Percentiles rank a stretch among this genome's conserved stretches.
These are phyloP conservation scores for Chaetomiaceae sp. DNA, from an alignment of 2,329 filamentous ascomycete genomes.

Conservation along the genomic window DNA sequence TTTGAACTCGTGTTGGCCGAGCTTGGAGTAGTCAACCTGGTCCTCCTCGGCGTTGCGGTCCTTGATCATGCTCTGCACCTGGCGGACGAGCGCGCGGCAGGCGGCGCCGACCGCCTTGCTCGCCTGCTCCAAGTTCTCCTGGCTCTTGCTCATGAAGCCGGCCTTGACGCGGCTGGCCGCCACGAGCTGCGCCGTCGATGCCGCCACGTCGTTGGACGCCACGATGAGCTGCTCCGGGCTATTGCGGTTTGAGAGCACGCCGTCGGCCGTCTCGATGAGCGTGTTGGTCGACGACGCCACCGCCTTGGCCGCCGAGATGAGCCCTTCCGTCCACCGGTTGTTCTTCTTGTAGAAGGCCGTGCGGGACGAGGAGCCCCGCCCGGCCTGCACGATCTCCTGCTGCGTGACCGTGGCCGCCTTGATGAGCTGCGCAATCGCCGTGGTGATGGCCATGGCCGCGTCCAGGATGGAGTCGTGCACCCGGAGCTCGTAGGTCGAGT, in stretches of 20 bases:
- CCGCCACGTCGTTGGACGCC: slow-evolving; percentile 92
- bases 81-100: slow-evolving; percentile 79
- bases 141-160: slow-evolving; percentile 94
- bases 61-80: slow-evolving; percentile 91
- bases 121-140: slow-evolving; percentile 83
- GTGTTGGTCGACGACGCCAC: slow-evolving; percentile 91
- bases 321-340: slow-evolving; percentile 96
- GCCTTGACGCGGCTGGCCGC: slow-evolving; percentile 95
- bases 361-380: slow-evolving; percentile 76
- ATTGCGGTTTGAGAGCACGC: slow-evolving; percentile 85
- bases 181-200: slow-evolving; percentile 92
- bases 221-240: slow-evolving; percentile 96
- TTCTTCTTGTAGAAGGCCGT: slow-evolving; percentile 99
- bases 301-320: slow-evolving; percentile 95
- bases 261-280: slow-evolving; percentile 95
- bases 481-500: slow-evolving; percentile 91
- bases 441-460: slow-evolving; percentile 87
- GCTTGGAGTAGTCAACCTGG: slow-evolving; percentile 75
- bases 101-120: slow-evolving; percentile 89
- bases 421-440: slow-evolving; percentile 88
- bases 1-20: slow-evolving; percentile 96
- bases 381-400: slow-evolving; percentile 92
- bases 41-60: slow-evolving; percentile 79
- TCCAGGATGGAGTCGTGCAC: slow-evolving; percentile 95
- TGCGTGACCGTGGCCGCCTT: slow-evolving; percentile 90